These are phyloP conservation scores for Solanum paucissectum DNA, from an alignment of 257 asterid genomes.

Conservation along the genomic window DNA sequence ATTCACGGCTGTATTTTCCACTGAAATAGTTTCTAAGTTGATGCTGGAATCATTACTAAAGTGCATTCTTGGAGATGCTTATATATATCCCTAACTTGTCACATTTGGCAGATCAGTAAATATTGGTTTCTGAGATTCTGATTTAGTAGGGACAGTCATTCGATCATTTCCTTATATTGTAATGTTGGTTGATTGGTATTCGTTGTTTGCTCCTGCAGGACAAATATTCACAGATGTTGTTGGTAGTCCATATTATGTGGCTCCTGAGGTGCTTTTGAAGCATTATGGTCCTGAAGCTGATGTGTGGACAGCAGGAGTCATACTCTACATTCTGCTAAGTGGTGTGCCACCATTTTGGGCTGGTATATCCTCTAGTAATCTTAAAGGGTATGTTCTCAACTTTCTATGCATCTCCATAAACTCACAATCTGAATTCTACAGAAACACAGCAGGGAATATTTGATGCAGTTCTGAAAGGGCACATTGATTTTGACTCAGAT, in stretches of 20 bases:
- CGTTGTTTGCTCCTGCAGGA: neutral
- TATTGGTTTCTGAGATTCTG: neutral
- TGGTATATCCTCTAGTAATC: neutral
- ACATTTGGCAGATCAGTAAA: neutral
- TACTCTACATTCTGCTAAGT: neutral
- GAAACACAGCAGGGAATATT: conserved; percentile 4
- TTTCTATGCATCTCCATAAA: neutral
- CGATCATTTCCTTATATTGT: neutral
- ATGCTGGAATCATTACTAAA: neutral
- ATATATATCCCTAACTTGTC: neutral
- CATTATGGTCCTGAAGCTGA: conserved; percentile 7
- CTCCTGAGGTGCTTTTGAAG: conserved; percentile 2
- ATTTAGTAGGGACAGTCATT: neutral
- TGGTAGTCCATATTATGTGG: conserved; percentile 8
- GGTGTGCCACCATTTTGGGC: conserved; percentile 10
- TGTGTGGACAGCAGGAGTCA: conserved; percentile 1
- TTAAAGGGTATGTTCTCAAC: neutral
- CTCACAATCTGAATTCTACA: neutral
- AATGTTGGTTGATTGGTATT: neutral
- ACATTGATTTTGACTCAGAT: conserved; percentile 3
- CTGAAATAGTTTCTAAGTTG: neutral
- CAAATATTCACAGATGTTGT: conserved; percentile 1
- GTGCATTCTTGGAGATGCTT: neutral
- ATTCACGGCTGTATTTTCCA: neutral
- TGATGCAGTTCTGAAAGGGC: neutral